Evolutionary conservation across 257 asterid species (phyloP).

Genomic region (Lithospermum erythrorhizon): DNA sequence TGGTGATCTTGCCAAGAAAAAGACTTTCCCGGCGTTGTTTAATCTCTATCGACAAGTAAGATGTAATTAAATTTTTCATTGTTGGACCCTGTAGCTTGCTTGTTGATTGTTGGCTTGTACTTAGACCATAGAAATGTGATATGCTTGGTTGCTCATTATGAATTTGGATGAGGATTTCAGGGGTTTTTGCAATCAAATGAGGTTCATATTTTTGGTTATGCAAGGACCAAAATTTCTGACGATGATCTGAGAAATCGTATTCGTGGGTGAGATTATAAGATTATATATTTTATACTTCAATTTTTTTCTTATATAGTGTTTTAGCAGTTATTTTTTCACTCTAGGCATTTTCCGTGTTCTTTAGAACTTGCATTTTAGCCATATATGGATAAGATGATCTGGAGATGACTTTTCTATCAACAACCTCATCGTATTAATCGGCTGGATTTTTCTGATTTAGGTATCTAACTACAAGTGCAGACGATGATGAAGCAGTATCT

Average conservation of each 20-base stretch:
- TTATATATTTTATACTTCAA: neutral
- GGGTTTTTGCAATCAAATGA: slow-evolving; percentile 75
- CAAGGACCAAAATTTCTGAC: slow-evolving; percentile 82
- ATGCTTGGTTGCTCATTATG: neutral
- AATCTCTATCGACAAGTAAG: slow-evolving; percentile 89
- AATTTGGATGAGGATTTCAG: slow-evolving; percentile 24
- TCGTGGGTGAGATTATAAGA: slow-evolving; percentile 42
- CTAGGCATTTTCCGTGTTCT: neutral
- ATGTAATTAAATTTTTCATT: neutral
- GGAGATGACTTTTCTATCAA: too few species aligned
- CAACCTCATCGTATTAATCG: too few species aligned
- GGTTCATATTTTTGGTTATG: slow-evolving; percentile 95
- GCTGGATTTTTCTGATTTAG: slow-evolving; percentile 16
- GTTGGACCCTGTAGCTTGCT: neutral
- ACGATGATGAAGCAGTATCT: slow-evolving; percentile 32
- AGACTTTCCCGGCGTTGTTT: slow-evolving; percentile 95
- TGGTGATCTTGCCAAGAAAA: slow-evolving; percentile 99
- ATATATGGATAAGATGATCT: too few species aligned
- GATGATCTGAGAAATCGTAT: slow-evolving; percentile 73
- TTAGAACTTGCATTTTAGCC: neutral
- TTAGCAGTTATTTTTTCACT: neutral
- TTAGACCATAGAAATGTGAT: neutral
- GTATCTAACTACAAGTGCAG: slow-evolving; percentile 61
- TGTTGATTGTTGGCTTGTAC: too few species aligned
- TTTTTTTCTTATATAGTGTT: neutral